These are phyloP conservation scores for Salix viminalis DNA, from an alignment of 345 rosid species.

Conservation along the genomic window DNA sequence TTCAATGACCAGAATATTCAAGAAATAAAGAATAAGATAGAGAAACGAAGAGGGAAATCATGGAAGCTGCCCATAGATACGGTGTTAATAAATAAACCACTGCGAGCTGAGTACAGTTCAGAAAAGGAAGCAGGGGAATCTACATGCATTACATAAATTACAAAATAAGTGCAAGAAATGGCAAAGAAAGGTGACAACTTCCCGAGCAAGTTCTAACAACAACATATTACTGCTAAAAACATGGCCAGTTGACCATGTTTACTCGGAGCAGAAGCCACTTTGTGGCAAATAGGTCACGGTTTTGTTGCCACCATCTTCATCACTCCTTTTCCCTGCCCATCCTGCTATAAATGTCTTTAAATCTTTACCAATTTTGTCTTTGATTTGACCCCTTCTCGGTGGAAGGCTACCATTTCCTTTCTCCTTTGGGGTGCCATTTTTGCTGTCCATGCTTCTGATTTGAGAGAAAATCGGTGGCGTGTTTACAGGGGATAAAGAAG, in stretches of 20 bases:
- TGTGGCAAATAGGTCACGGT: background rate
- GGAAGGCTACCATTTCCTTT: background rate
- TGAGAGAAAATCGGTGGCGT: background rate
- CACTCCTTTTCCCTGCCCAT: background rate
- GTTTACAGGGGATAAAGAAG: background rate
- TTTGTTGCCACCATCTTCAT: background rate
- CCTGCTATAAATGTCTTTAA: background rate
- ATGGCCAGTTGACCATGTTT: background rate
- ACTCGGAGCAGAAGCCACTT: background rate
- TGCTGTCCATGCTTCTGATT: conserved; percentile 2
- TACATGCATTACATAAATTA: background rate
- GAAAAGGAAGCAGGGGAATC: background rate
- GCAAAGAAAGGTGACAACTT: background rate
- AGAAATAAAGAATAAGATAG: background rate
- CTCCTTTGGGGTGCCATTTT: background rate
- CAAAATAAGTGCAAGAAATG: background rate
- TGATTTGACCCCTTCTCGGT: conserved; percentile 5
- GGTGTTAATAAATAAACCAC: background rate
- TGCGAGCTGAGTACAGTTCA: background rate
- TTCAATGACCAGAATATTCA: background rate
- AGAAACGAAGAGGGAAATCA: background rate
- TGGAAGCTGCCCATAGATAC: background rate
- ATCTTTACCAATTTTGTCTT: background rate
- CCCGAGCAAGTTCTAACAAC: background rate
- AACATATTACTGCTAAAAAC: background rate